A percentile compares a stretch with the other conserved stretches of the same genome.
Conservation (phyloP, 345 rosid genomes). For the Populus deltoides region DNA sequence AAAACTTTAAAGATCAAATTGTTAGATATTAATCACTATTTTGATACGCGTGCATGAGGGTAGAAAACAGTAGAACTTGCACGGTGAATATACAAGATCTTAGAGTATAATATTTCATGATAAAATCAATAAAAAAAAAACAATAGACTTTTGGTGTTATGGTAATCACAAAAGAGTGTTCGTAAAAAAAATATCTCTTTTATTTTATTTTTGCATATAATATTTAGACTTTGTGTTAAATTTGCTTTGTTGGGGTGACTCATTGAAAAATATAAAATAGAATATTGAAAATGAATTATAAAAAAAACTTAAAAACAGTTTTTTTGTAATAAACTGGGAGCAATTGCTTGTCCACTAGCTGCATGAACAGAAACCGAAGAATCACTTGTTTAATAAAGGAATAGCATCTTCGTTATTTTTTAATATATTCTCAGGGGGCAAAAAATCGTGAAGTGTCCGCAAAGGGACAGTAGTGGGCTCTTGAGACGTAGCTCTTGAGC, state of each 20-base stretch:
- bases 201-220: neutral
- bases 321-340: neutral
- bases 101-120: too few relatives aligned
- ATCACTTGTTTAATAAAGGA: neutral
- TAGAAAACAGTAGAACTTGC: too few relatives aligned
- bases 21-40: too few relatives aligned
- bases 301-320: neutral
- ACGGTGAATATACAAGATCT: too few relatives aligned
- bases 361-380: neutral
- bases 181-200: neutral
- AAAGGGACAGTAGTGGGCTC: neutral
- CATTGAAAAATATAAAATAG: neutral
- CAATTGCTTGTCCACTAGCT: slow-evolving; percentile 13
- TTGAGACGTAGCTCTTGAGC: neutral
- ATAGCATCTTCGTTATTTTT: neutral
- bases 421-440: neutral
- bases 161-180: too few relatives aligned
- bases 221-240: neutral
- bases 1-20: too few relatives aligned
- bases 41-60: too few relatives aligned
- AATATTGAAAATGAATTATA: neutral
- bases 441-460: neutral
- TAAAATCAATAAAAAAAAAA: too few relatives aligned
- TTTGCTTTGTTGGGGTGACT: neutral
- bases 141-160: too few relatives aligned